Evolutionary conservation across 768 basidiomycete species (phyloP), one percentile per base, ranked within the genome.

Genomic region (Steccherinum ochraceum): DNA sequence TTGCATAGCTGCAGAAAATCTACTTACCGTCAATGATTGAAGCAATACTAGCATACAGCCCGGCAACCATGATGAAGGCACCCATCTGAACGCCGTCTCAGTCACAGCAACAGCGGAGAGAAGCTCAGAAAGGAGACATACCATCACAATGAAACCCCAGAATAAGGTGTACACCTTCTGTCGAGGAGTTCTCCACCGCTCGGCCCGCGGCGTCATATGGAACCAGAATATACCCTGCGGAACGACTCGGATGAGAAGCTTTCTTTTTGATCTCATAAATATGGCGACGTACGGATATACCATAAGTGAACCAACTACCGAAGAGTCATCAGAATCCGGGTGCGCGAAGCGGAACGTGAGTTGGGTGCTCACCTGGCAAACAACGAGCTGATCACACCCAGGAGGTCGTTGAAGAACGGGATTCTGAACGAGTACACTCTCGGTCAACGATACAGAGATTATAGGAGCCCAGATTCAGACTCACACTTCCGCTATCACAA

Each of bases 401-500:
- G 58, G 19, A 65, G 56, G 43, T 62, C 64, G 54, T 65, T 65
- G 60, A 65, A 65, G 58, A 65, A 65, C 21, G 64, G 64, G 42
- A 65, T 65, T 1, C 63, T 64, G 44, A 35, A 5, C 27, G 12
- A n/a, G n/a, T 18, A 45, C 21, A 48, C 24, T 4, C 24, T 24
- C 12, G 41, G 35, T 20, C 4, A 43, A 23, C 21, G 10, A 10
- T 18, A 19, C 18, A 35, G 40, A 40, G 23, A 16, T 30, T n/a
- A 26, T 18, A 27, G 10, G 10, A 5, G 5, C 27, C 13, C 19
- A 11, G 12, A 46, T 4, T 23, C 23, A 30, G 44, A 58, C 63
- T 52, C 50, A 64, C 59, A 65, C 62, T 56, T 65, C 64, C 4
- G 64, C 64, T 43, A 65, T 65, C 45, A 65, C 42, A 45, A 63